Evolutionary conservation across 2,329 filamentous ascomycete genomes (phyloP), one percentile per base, ranked within the genome.

Genomic region (Alternaria brassicicola): DNA sequence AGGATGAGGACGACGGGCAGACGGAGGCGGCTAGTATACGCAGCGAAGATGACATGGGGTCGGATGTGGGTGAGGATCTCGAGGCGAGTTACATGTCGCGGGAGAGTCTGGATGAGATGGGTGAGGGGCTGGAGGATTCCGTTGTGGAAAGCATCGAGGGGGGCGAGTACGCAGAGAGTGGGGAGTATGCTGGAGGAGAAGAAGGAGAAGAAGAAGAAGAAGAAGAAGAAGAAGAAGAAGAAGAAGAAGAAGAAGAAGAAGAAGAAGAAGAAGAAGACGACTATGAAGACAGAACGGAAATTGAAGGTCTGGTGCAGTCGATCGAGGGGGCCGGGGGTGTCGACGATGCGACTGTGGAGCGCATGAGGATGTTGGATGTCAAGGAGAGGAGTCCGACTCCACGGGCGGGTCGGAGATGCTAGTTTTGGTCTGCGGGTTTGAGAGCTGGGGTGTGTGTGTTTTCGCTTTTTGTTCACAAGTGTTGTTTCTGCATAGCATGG

Each of bases 11-110:
- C 2, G 84, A 83, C 5, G 79, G 79, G 2, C 74, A 76, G 3
- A 80, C 80, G 0, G 78, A 80, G 23, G 79, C 67, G 8, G 72
- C 65, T 17, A 78, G 75, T 54, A 58, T 78, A 71, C 59, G 74
- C 63, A 84, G 81, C 42, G 86, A 87, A 15, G 84, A 85, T 31
- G 83, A 84, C 3, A 38, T 38, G 51, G 80, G 78, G 3, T 80
- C 79, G 15, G 80, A 76, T 73, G 33, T 72, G 25, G 74, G 72
- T 33, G 80, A 82, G 54, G 82, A 80, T 36, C 71, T 87, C 41
- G 83, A 79, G 17, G 84, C 85, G 28, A 86, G 83, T 69, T 88
- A 86, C 66, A 79, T 88, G 54, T 85, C 84, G 1, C 78, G 79
- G n/a, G 78, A 80, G 13, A 81, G 79, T 12, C 65, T 82, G 12